A percentile compares a stretch with the other conserved stretches of the same genome.
phyloP scores from a whole-genome alignment of 2,329 filamentous ascomycete species.

The Aspergillus ochraceoroseus region DNA sequence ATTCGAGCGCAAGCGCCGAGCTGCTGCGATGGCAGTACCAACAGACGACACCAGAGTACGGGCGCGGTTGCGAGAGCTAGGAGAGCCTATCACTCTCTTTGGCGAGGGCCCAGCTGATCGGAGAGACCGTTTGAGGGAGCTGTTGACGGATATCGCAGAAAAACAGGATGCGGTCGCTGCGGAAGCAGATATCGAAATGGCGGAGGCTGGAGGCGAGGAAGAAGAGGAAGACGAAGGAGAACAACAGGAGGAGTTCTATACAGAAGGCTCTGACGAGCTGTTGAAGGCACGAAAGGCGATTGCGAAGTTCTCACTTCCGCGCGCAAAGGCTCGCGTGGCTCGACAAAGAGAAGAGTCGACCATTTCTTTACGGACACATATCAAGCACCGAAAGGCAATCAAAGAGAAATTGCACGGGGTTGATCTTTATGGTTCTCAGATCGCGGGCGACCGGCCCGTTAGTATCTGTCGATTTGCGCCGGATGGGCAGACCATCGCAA shows the following conservation, averaged over 20 bases:
- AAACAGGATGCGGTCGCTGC: slow-evolving; percentile 49
- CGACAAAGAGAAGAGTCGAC: slow-evolving; percentile 75
- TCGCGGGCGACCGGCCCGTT: slow-evolving; percentile 81
- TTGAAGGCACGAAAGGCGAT: slow-evolving; percentile 73
- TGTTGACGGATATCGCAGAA: slow-evolving; percentile 70
- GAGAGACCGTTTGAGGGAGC: slow-evolving; percentile 76
- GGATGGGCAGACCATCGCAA: slow-evolving; percentile 74
- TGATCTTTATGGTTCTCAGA: slow-evolving; percentile 89
- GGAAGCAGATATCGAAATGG: slow-evolving; percentile 50
- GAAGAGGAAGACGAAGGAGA: slow-evolving; percentile 63
- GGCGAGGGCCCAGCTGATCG: slow-evolving; percentile 83
- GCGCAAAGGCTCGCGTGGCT: slow-evolving; percentile 69
- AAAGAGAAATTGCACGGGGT: slow-evolving; percentile 78
- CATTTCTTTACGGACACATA: slow-evolving; percentile 81
- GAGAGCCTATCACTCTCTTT: slow-evolving; percentile 92
- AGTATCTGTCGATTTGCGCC: slow-evolving; percentile 90
- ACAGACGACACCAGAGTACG: slow-evolving; percentile 89
- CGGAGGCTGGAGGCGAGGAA: slow-evolving; percentile 42
- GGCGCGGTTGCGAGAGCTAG: slow-evolving; percentile 71
- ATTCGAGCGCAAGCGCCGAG: slow-evolving; percentile 84
- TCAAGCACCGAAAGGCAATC: slow-evolving; percentile 83
- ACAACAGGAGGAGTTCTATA: slow-evolving; percentile 92
- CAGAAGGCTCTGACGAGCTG: slow-evolving; percentile 69
- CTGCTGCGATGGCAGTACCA: slow-evolving; percentile 82
- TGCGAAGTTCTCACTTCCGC: slow-evolving; percentile 74